A percentile compares a stretch with the other conserved stretches of the same genome.
phyloP scores from a whole-genome alignment of 108 stramenopile genomes.

The Epithemia pelagica region DNA sequence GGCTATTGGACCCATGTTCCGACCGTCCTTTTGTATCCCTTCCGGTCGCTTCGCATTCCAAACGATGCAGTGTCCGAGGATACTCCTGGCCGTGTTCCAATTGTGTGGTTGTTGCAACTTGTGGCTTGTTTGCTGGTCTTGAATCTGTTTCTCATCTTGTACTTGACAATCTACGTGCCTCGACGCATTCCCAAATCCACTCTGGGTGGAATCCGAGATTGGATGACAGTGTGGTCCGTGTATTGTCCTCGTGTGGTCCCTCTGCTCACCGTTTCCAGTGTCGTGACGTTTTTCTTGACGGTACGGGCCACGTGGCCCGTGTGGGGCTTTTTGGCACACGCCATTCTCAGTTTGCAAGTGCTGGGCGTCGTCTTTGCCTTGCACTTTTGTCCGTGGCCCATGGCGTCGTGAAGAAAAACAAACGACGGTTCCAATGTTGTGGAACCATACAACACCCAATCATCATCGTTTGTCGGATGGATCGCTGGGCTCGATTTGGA shows the following conservation, averaged over 20 bases:
- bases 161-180: slow-evolving; percentile 64
- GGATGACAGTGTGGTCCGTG: slow-evolving; percentile 44
- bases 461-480: too few species aligned
- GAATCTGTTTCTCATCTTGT: slow-evolving; percentile 28
- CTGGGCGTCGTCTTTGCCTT: slow-evolving; percentile 70
- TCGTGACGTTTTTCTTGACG: slow-evolving; percentile 51
- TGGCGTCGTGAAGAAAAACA: background rate
- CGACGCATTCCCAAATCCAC: slow-evolving; percentile 40
- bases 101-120: slow-evolving; percentile 38
- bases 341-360: slow-evolving; percentile 66
- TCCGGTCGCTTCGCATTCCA: background rate
- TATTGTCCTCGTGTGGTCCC: slow-evolving; percentile 92
- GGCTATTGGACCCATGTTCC: slow-evolving; percentile 44
- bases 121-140: slow-evolving; percentile 27
- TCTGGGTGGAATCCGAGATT: slow-evolving; percentile 5
- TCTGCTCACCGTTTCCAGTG: slow-evolving; percentile 45
- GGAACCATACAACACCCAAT: too few species aligned
- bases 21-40: slow-evolving; percentile 30
- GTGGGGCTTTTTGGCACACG: slow-evolving; percentile 85
- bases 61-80: background rate
- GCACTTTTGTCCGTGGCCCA: slow-evolving; percentile 73
- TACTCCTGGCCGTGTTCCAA: background rate
- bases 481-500: too few species aligned
- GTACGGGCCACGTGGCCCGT: slow-evolving; percentile 78
- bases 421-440: too few species aligned